Base-by-base conservation (phyloP, 1,284 basidiomycete species). In the Kalmanozyma brasiliensis region DNA sequence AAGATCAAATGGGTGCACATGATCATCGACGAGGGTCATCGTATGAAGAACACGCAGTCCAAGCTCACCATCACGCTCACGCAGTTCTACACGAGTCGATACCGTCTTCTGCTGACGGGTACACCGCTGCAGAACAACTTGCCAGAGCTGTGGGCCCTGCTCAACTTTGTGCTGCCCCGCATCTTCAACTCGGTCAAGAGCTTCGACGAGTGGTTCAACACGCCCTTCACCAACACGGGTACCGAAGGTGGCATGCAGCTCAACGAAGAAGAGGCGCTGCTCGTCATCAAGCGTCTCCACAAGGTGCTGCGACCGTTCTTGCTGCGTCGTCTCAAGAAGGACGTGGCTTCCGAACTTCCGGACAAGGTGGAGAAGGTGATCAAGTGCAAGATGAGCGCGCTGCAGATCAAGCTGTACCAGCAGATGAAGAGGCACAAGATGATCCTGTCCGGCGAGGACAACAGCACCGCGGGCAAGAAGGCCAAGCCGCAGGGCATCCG, bases 201-300 rank as follows among this genome's bases (percentile, higher is more conserved):
- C 42, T 98, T 99, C 82, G 96, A 98, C 81, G 96, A 98, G 82
- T 98, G 96, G 96, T 99, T 98, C 87, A 98, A 98, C 85, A 97
- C 95, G 2, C 96, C 96, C 0, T 99, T 99, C 76, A 95, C 96
- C 66, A 98, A 95, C 84, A 94, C 94, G 16, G 95, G 96, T 32
- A 68, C 49, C 34, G 78, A 77, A 49, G 96, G 95, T 87, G 76
- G 73, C 32, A 97, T 98, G 83, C 94, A 97, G 86, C 84, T 98
- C 85, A 98, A 96, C 85, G 96, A 98, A 91, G 96, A 98, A 91
- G 96, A 98, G 86, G 92, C 93, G 3, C 86, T 98, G 49, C 90
- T 98, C 53, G 94, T 99, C 79, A 96, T 99, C 83, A 90, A 94
- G 73, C 94, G 96, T 83, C 84, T 99, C 80, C 96, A 99, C 83